phyloP scores from a whole-genome alignment of 164 flowering plant species.

The Macadamia integrifolia region DNA sequence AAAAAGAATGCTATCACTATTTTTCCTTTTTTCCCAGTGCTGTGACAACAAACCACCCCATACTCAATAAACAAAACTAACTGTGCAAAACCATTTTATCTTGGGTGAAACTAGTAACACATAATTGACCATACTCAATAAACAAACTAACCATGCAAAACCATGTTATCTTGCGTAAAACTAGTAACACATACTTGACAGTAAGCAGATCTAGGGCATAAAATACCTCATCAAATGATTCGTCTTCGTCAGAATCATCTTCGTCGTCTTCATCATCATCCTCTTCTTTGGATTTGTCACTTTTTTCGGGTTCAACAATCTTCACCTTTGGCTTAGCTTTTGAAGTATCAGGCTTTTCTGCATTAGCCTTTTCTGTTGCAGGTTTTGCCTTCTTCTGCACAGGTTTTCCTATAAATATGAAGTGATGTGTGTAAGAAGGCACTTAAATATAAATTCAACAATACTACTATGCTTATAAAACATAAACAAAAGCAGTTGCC shows the following conservation, averaged over 20 bases:
- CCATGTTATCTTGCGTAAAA: no score
- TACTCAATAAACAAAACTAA: no score
- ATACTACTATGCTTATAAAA: not conserved
- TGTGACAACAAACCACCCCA: no score
- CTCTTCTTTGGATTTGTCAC: slow-evolving; percentile 13
- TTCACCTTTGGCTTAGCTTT: slow-evolving; percentile 26
- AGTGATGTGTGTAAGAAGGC: not conserved
- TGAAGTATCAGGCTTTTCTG: slow-evolving; percentile 18
- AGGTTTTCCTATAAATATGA: slow-evolving; percentile 25
- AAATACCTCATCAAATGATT: slow-evolving; percentile 28
- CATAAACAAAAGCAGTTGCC: not conserved
- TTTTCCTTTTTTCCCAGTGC: no score
- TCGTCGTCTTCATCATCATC: slow-evolving; percentile 28
- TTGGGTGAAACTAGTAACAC: no score
- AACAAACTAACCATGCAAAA: no score
- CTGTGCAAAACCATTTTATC: no score
- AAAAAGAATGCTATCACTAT: no score
- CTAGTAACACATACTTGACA: no score
- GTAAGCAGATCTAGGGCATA: not conserved
- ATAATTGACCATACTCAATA: no score
- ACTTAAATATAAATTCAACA: not conserved
- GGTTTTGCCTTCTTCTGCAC: slow-evolving; percentile 23
- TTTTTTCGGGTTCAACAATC: slow-evolving; percentile 27
- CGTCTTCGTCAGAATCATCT: slow-evolving; percentile 29
- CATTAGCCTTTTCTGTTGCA: slow-evolving; percentile 15